phyloP scores from a whole-genome alignment of 2,329 filamentous ascomycete genomes.

The Chlorencoelia australis region DNA sequence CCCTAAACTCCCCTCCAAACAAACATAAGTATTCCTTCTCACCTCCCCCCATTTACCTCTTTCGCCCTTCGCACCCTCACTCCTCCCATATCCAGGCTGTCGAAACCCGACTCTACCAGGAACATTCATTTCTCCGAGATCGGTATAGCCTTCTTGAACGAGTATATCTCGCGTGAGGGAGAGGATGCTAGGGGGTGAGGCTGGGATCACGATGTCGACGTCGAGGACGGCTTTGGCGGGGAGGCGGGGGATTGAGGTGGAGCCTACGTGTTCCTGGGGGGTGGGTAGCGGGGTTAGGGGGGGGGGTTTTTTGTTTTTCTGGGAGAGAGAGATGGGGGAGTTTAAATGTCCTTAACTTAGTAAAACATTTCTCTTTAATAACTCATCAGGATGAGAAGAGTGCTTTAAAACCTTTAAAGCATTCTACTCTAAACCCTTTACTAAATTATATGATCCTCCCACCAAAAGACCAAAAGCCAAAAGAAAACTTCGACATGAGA shows the following conservation, averaged over 20 bases:
- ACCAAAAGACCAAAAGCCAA: too few species aligned
- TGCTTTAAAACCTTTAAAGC: too few species aligned
- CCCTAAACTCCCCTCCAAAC: constrained; percentile 26
- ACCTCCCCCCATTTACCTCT: constrained; percentile 5
- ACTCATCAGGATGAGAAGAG: too few species aligned
- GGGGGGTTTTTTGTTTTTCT: too few species aligned
- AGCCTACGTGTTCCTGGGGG: constrained; percentile 40
- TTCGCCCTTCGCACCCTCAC: neutral
- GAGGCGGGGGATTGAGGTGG: constrained; percentile 39
- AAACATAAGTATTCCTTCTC: constrained; percentile 30
- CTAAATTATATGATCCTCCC: too few species aligned
- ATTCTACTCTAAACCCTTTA: too few species aligned
- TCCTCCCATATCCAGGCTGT: constrained; percentile 15
- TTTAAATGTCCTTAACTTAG: too few species aligned
- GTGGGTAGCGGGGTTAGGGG: too few species aligned
- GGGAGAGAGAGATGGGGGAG: too few species aligned
- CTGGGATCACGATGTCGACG: constrained; percentile 37
- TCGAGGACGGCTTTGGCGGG: constrained; percentile 43
- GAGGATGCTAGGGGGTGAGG: constrained; percentile 21
- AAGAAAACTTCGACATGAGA: too few species aligned
- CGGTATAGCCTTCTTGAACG: constrained; percentile 26
- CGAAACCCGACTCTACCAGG: constrained; percentile 28
- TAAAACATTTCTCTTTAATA: too few species aligned
- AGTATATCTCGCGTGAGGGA: constrained; percentile 24
- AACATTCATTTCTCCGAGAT: constrained; percentile 29